Conservation (phyloP, 768 basidiomycete species). For the Cyclocybe aegerita region DNA sequence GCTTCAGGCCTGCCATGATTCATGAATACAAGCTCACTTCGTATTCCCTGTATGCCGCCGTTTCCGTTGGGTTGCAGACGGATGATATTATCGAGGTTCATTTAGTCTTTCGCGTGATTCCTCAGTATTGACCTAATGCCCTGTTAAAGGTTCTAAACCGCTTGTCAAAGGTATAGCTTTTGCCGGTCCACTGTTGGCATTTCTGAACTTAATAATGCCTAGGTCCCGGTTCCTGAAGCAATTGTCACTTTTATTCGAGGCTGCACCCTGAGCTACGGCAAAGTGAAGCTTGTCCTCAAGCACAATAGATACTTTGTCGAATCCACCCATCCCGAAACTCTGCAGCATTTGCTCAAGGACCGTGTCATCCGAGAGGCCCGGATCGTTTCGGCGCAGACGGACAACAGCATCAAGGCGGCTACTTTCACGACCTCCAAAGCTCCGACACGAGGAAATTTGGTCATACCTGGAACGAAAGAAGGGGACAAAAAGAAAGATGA, state of each 20-base stretch:
- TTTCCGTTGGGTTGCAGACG: constrained; percentile 96
- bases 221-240: constrained; percentile 91
- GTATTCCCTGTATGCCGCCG: constrained; percentile 97
- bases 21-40: constrained; percentile 99
- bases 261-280: constrained; percentile 94
- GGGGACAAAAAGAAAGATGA: constrained; percentile 70
- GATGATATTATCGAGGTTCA: constrained; percentile 97
- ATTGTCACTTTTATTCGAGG: constrained; percentile 88
- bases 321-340: constrained; percentile 90
- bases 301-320: constrained; percentile 98
- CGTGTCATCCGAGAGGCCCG: constrained; percentile 81
- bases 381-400: constrained; percentile 64
- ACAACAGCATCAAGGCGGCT: constrained; percentile 72
- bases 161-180: constrained; percentile 62
- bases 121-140: constrained; percentile 22
- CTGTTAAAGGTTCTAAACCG: constrained; percentile 68
- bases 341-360: constrained; percentile 87
- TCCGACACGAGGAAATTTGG: constrained; percentile 76
- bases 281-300: constrained; percentile 97
- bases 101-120: constrained; percentile 27
- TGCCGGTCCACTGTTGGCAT: constrained; percentile 1
- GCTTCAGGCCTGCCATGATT: constrained; percentile 86
- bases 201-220: constrained; percentile 5
- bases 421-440: constrained; percentile 82
- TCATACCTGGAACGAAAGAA: constrained; percentile 84